phyloP scores from a whole-genome alignment of 1,284 basidiomycete species.

The Irpex sp. region DNA sequence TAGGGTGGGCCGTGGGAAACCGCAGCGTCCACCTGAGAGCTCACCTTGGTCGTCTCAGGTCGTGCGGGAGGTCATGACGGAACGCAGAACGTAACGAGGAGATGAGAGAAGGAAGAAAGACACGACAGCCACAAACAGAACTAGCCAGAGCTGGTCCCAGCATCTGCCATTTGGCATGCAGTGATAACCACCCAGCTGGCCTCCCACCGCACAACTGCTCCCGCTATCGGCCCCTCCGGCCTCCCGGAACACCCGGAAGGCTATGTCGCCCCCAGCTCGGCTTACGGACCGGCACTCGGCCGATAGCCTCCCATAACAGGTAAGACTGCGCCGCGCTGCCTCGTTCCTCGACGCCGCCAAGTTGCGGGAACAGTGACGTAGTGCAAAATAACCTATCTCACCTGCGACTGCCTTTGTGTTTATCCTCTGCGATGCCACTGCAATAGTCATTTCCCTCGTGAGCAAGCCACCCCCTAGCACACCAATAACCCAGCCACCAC shows the following conservation, averaged over 20 bases:
- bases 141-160: neutral
- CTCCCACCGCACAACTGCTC: neutral
- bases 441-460: too few species aligned
- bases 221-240: neutral
- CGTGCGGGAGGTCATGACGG: conserved; percentile 13
- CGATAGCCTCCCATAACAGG: conserved; percentile 5
- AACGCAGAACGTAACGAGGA: conserved; percentile 3
- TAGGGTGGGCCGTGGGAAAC: neutral
- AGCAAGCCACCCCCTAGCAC: too few species aligned
- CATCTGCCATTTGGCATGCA: neutral
- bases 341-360: conserved; percentile 51
- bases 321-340: conserved; percentile 42
- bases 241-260: conserved; percentile 2
- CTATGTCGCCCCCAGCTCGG: neutral
- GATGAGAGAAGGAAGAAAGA: conserved; percentile 6
- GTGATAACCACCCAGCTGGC: neutral
- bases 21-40: neutral
- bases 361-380: conserved; percentile 24
- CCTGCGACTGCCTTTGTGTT: neutral
- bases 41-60: conserved; percentile 18
- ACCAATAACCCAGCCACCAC: too few species aligned
- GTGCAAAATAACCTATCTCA: conserved; percentile 5
- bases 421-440: too few species aligned
- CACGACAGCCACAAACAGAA: conserved; percentile 1
- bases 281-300: neutral